Evolutionary conservation across 352 stramenopile genomes (phyloP).

Genomic region (Pythium phragmitis): DNA sequence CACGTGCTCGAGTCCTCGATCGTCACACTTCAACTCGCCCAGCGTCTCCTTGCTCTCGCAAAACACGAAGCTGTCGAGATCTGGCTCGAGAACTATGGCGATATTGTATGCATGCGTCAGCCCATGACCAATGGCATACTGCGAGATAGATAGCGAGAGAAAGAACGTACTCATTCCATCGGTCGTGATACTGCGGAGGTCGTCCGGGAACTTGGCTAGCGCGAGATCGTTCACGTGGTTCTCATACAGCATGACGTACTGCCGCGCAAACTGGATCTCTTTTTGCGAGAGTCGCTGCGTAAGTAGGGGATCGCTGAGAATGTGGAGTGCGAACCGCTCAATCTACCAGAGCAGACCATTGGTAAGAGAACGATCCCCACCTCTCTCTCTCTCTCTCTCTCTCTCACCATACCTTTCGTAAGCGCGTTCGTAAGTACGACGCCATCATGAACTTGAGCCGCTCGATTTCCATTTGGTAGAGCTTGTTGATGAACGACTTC

Average conservation of each 20-base stretch:
- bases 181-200: slow-evolving; percentile 52
- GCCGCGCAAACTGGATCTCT: slow-evolving; percentile 70
- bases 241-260: slow-evolving; percentile 72
- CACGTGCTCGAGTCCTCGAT: slow-evolving; percentile 66
- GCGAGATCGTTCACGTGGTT: slow-evolving; percentile 70
- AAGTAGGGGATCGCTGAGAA: slow-evolving; percentile 46
- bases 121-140: too few relatives aligned
- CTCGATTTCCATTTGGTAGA: slow-evolving; percentile 90
- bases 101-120: not conserved
- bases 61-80: slow-evolving; percentile 83
- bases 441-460: slow-evolving; percentile 82
- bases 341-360: slow-evolving; percentile 37
- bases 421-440: slow-evolving; percentile 75
- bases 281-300: slow-evolving; percentile 65
- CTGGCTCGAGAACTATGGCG: slow-evolving; percentile 52
- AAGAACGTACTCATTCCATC: slow-evolving; percentile 64
- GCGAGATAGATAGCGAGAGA: too few relatives aligned
- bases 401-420: slow-evolving; percentile 49
- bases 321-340: slow-evolving; percentile 68
- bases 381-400: not conserved
- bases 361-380: not conserved
- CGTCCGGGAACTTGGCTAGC: slow-evolving; percentile 59
- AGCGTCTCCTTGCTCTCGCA: slow-evolving; percentile 64
- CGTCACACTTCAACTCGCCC: slow-evolving; percentile 64
- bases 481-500: slow-evolving; percentile 78